These are phyloP conservation scores for Tanacetum coccineum DNA, from an alignment of 129 eudicot species.

Conservation along the genomic window DNA sequence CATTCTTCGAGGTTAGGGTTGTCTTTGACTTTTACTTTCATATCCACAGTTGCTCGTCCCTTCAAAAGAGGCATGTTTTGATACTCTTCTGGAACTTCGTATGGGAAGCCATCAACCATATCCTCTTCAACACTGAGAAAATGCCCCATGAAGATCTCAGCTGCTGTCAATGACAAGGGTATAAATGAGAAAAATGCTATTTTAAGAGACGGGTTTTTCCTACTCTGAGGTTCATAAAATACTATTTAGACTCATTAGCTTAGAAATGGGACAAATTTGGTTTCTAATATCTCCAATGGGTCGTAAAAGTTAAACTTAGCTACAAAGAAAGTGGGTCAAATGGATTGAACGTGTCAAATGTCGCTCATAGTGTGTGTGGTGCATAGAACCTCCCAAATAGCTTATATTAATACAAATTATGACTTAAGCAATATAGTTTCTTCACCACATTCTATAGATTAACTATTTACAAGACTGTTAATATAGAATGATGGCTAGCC, in stretches of 20 bases:
- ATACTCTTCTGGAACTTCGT: conserved; percentile 94
- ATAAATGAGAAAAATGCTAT: conserved; percentile 68
- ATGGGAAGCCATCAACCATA: conserved; percentile 96
- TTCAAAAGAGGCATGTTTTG: conserved; percentile 85
- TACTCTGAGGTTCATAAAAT: conserved; percentile 15
- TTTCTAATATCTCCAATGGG: too few relatives aligned
- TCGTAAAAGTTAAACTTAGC: not conserved
- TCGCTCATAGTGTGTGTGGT: too few relatives aligned
- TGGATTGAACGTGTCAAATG: too few relatives aligned
- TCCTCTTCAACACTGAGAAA: conserved; percentile 99
- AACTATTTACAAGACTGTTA: not conserved
- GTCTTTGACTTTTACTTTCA: conserved; percentile 99
- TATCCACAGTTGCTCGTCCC: conserved; percentile 95
- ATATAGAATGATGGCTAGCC: not conserved
- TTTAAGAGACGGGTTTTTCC: conserved; percentile 34
- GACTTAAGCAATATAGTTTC: not conserved
- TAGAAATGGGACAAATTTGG: too few relatives aligned
- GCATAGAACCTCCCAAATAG: too few relatives aligned
- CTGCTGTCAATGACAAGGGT: conserved; percentile 98
- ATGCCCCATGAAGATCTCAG: conserved; percentile 96
- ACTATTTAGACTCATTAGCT: not conserved
- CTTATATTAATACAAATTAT: too few relatives aligned
- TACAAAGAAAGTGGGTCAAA: not conserved
- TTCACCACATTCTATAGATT: too few relatives aligned
- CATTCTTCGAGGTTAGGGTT: conserved; percentile 85